Percentiles rank a stretch among this genome's conserved stretches.
Evolutionary conservation across 2,329 filamentous ascomycete genomes (phyloP).

Genomic region (Cyphellophora attinorum): DNA sequence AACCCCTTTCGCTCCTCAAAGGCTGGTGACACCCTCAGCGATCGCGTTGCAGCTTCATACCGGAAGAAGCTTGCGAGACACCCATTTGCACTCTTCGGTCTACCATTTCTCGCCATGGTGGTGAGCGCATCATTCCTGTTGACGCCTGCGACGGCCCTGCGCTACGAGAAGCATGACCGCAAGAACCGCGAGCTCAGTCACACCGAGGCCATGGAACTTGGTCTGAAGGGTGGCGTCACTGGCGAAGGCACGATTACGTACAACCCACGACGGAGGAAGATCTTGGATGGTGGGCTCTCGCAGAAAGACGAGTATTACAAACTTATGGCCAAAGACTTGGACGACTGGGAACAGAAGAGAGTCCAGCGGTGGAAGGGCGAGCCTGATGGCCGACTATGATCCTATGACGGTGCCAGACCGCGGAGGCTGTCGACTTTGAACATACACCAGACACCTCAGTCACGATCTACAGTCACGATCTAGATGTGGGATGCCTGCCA

Average conservation of each 20-base stretch:
- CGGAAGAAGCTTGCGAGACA: slow-evolving; percentile 63
- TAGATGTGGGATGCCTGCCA: no score
- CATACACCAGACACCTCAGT: no score
- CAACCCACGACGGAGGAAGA: slow-evolving; percentile 31
- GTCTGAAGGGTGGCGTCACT: slow-evolving; percentile 64
- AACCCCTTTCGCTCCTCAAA: slow-evolving; percentile 55
- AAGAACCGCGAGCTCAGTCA: slow-evolving; percentile 76
- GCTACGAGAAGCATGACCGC: slow-evolving; percentile 88
- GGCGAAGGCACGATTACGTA: slow-evolving; percentile 58
- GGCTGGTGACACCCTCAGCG: slow-evolving; percentile 19
- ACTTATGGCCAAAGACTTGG: slow-evolving; percentile 78
- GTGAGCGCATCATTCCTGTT: slow-evolving; percentile 88
- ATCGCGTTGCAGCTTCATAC: slow-evolving; percentile 63
- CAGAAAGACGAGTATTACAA: slow-evolving; percentile 42
- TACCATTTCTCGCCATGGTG: slow-evolving; percentile 85
- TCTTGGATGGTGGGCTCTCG: slow-evolving; percentile 17
- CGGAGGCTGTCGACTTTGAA: no score
- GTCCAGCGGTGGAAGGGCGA: slow-evolving; percentile 85
- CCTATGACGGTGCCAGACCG: background rate
- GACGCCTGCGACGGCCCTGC: slow-evolving; percentile 83
- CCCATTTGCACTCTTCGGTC: slow-evolving; percentile 85
- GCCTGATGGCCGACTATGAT: slow-evolving; percentile 67
- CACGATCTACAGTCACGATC: no score
- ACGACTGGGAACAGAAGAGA: slow-evolving; percentile 94
- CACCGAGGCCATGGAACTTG: slow-evolving; percentile 77